These are phyloP conservation scores for Neocallimastix lanati DNA, from an alignment of 192 early-diverging fungal genomes.

Conservation along the genomic window DNA sequence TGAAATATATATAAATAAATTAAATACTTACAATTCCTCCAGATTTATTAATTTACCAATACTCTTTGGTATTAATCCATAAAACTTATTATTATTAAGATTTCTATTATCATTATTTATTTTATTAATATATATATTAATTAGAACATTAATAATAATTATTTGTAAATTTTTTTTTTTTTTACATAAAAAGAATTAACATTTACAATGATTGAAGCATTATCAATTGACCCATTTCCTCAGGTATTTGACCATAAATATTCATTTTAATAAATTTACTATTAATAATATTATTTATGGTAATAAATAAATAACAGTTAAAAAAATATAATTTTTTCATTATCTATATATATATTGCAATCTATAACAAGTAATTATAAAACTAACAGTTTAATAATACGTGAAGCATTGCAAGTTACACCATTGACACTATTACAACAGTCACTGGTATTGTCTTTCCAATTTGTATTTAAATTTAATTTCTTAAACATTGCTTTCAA, in stretches of 20 bases:
- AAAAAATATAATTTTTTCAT: too few relatives aligned
- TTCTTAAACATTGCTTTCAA: background rate
- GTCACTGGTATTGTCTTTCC: background rate
- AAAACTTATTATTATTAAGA: background rate
- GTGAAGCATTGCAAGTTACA: background rate
- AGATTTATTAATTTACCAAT: background rate
- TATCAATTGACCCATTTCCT: background rate
- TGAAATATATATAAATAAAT: too few relatives aligned
- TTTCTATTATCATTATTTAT: too few relatives aligned
- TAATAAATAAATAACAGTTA: too few relatives aligned
- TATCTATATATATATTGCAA: too few relatives aligned
- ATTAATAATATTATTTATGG: too few relatives aligned
- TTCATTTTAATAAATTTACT: background rate
- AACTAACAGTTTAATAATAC: background rate
- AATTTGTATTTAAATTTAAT: background rate
- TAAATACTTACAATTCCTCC: background rate
- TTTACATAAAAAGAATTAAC: too few relatives aligned
- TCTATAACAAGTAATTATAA: too few relatives aligned
- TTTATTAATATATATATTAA: too few relatives aligned
- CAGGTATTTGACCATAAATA: background rate
- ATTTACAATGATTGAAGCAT: background rate
- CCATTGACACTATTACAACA: background rate
- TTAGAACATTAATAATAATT: too few relatives aligned
- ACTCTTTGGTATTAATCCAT: background rate
- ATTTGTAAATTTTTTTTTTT: too few relatives aligned